Base-by-base conservation (phyloP, 441 rosid genomes). In the Bruguiera hainesii region DNA sequence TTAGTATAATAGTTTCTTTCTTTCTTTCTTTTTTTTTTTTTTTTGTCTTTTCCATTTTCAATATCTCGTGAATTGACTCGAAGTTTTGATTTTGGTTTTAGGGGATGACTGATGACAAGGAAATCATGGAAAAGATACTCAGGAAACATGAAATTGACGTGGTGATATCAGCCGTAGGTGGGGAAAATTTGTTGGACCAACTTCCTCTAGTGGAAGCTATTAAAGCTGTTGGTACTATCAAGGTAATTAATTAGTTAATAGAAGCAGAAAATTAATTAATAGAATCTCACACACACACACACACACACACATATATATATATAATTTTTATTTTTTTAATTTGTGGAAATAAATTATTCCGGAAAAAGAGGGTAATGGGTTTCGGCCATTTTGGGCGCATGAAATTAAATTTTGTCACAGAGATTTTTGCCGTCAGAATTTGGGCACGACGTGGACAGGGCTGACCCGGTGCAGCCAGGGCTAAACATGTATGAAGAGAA, bases 351-450 rank as follows among this genome's bases (percentile, higher is more conserved):
- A 13, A 42, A 42, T 42, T 11, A 42, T 13, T 13, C 15, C 3
- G 3, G 13, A 11, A 37, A 37, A 37, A 37, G 15, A 37, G 3
- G 46, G 10, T 42, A 42, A 42, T 42, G 48, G 48, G 48, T 42
- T 42, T 13, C 0, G 48, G 15, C 46, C 4, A 10, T 10, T 0
- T 2, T 37, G 46, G 46, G 15, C 46, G 10, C 46, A 37, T 37
- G 46, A 5, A 35, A 16, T 19, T 10, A 5, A 35, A 16, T 19
- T 16, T 35, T 0, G 23, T 23, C 37, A 70, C 77, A 84, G 88
- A 80, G 88, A 51, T 82, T 82, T 48, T 56, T 84, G 76, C 84
- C 88, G 0, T 84, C 88, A 0, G 88, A 84, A 30, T 84, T 84
- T 19, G 88, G 88, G 19, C 88, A 84, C 58, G 88, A 82, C 46